Conservation (phyloP, 139 green algal species). For the Volvox africanus region DNA sequence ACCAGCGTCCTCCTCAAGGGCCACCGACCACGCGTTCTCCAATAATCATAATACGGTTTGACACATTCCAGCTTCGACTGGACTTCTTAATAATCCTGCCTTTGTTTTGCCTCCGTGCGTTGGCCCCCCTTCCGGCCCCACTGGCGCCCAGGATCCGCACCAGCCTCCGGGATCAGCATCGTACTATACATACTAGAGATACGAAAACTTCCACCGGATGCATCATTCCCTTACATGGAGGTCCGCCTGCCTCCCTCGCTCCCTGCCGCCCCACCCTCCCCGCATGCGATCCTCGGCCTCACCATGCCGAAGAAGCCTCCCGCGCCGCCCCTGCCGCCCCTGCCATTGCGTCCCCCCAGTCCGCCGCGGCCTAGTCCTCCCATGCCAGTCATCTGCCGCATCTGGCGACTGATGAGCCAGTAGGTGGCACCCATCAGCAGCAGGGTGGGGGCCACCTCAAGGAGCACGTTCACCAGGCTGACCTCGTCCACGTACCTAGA, state of each 20-base stretch:
- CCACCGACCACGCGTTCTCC: no score
- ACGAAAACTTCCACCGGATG: no score
- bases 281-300: constrained; percentile 42
- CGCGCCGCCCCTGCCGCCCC: constrained; percentile 34
- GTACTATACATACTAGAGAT: no score
- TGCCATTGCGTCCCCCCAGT: constrained; percentile 49
- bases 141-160: no score
- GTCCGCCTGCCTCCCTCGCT: not conserved
- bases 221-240: no score
- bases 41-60: no score
- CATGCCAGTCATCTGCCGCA: constrained; percentile 77
- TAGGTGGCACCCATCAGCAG: constrained; percentile 93
- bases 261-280: not conserved
- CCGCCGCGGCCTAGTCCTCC: constrained; percentile 66
- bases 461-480: constrained; percentile 68
- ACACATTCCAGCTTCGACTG: no score
- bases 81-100: no score
- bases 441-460: constrained; percentile 90
- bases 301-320: constrained; percentile 87
- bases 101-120: no score
- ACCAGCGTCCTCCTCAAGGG: no score
- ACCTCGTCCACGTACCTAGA: constrained; percentile 67
- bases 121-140: no score
- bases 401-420: constrained; percentile 76
- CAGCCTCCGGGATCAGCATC: no score